Percentiles rank a stretch among this genome's conserved stretches.
Conservation (phyloP, 148 eudicot genomes). For the Drosera capensis region DNA sequence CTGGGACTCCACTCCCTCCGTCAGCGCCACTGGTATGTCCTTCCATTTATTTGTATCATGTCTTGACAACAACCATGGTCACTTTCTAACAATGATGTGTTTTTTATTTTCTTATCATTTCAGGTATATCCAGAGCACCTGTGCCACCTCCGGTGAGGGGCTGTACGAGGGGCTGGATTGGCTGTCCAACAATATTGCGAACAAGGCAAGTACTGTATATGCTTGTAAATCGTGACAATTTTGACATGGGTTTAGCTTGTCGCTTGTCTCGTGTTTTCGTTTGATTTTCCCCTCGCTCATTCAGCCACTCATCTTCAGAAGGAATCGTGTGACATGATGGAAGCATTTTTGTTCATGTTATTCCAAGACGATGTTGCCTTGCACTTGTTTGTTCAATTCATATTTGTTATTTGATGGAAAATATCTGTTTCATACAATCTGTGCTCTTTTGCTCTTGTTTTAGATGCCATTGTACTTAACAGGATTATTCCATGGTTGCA, state of each 20-base stretch:
- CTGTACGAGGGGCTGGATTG: constrained; percentile 66
- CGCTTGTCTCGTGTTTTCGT: not conserved
- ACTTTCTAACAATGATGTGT: not conserved
- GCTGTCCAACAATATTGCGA: constrained; percentile 72
- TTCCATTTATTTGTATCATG: not conserved
- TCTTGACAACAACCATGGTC: not conserved
- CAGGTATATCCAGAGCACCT: constrained; percentile 80
- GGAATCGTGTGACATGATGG: no score
- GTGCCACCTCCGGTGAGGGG: constrained; percentile 68
- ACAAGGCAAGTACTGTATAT: constrained; percentile 23
- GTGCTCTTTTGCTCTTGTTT: not conserved
- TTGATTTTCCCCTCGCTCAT: no score
- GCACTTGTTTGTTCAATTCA: no score
- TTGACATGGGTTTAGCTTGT: not conserved
- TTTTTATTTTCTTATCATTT: constrained; percentile 1
- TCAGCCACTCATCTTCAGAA: no score
- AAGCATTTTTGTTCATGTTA: no score
- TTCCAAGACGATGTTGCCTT: no score
- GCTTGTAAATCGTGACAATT: not conserved
- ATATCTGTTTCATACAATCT: not conserved
- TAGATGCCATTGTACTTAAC: not conserved
- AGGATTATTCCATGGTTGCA: constrained; percentile 12
- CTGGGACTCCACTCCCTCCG: constrained; percentile 70
- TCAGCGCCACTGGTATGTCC: constrained; percentile 53
- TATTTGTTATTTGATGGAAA: no score